phyloP scores from a whole-genome alignment of 192 early-diverging fungal species.

The Backusella macrospora region DNA sequence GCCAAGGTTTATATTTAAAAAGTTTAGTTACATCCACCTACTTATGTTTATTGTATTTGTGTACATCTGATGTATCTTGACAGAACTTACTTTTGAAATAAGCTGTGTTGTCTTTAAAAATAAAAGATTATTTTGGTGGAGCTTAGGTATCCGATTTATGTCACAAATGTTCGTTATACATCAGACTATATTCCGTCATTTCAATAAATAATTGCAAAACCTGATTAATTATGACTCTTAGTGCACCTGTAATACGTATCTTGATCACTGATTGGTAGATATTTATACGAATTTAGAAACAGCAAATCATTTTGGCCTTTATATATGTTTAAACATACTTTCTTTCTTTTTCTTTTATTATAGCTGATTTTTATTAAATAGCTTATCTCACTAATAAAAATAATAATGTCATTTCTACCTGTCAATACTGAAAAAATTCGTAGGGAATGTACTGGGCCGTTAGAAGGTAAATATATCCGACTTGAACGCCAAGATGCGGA shows the following conservation, averaged over 20 bases:
- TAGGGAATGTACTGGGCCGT: background rate
- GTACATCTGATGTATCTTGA: too few relatives aligned
- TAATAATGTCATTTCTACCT: background rate
- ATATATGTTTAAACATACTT: background rate
- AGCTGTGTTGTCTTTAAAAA: too few relatives aligned
- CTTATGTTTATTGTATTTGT: too few relatives aligned
- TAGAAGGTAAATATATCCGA: conserved; percentile 4
- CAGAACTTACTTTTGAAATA: too few relatives aligned
- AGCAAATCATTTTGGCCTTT: background rate
- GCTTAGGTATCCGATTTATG: too few relatives aligned
- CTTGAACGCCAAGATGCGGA: background rate
- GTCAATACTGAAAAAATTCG: background rate
- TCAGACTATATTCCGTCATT: background rate
- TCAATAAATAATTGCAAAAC: background rate
- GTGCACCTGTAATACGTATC: background rate
- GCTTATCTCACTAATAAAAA: background rate
- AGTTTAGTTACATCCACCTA: too few relatives aligned
- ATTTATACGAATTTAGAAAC: background rate
- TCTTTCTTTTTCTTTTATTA: background rate
- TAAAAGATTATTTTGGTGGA: too few relatives aligned
- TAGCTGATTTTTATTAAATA: background rate
- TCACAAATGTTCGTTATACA: background rate
- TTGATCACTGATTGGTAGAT: background rate
- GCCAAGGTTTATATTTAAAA: too few relatives aligned
- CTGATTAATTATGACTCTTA: background rate